Evolutionary conservation across 164 flowering plant species (phyloP), one percentile per base, ranked within the genome.

Genomic region (Magnolia officinalis): DNA sequence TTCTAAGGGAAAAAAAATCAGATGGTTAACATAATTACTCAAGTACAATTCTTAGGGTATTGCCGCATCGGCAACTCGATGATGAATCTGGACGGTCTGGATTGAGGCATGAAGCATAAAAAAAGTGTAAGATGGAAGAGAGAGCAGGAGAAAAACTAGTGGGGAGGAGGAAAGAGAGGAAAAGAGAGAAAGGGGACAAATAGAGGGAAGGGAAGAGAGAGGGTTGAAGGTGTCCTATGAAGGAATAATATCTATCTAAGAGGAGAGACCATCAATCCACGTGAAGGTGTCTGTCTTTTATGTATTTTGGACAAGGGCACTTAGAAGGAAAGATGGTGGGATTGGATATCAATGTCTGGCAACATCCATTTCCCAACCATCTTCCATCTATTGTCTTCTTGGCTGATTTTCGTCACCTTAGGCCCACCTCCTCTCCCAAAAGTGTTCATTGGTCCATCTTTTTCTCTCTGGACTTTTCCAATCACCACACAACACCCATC

Each of bases 261-360:
- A 63, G 5, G 66, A 67, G 77, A 21, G 61, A 66, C 77, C 63
- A 65, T 67, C 71, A 24, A 37, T 67, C 77, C 77, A 74, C 71
- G 77, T 74, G 77, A 74, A 74, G 55, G 5, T 65, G 63, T 74
- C 77, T 74, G 77, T 74, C 77, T 74, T 67, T 74, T 74, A 14
- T 67, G 63, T 51, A 37, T 23, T 52, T 65, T 66, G 52, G 71
- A 74, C 71, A 63, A 37, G 20, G 63, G n/a, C 8, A 49, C 8
- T 20, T 18, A n/a, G 55, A 55, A 19, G 59, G 4, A 19, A n/a
- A 71, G 73, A 71, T 45, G 59, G 49, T 71, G 49, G 20, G 52
- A 51, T 10, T 29, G 58, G 51, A 51, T 50, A 71, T 50, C 20
- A 55, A 37, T 63, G 67, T 64, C 21, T 6, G 67, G 9, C 67